A percentile compares a stretch with the other conserved stretches of the same genome.
Evolutionary conservation across 2,329 filamentous ascomycete genomes (phyloP).

Genomic region (Gaeumannomyces sp.): DNA sequence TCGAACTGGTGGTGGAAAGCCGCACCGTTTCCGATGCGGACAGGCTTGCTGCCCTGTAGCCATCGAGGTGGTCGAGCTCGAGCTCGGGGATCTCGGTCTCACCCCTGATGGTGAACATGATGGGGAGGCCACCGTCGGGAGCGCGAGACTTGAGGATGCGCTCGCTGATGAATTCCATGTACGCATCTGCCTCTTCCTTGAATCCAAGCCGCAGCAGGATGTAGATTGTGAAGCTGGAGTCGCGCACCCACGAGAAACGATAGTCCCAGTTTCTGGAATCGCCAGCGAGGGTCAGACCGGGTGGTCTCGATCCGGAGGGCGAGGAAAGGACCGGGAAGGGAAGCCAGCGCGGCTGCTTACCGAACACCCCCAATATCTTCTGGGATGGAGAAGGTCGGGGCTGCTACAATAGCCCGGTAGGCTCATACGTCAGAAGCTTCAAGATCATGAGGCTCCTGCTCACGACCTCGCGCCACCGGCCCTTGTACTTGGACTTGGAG

Average conservation of each 20-base stretch:
- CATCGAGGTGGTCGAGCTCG: conserved; percentile 64
- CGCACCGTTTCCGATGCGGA: conserved; percentile 71
- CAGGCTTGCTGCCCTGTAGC: conserved; percentile 65
- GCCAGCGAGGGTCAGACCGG: conserved; percentile 1
- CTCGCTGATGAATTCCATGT: conserved; percentile 72
- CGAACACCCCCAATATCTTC: conserved; percentile 63
- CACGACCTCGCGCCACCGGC: conserved; percentile 67
- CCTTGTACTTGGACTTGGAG: conserved; percentile 61
- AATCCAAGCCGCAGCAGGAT: conserved; percentile 72
- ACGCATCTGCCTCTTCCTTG: conserved; percentile 67
- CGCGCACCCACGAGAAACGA: conserved; percentile 71
- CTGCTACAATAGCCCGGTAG: conserved; percentile 69
- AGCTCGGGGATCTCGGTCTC: conserved; percentile 67
- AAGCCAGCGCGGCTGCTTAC: conserved; percentile 19
- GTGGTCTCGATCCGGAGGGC: conserved; percentile 2
- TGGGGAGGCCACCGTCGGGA: conserved; percentile 58
- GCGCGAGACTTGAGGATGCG: conserved; percentile 57
- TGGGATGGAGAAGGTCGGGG: conserved; percentile 71
- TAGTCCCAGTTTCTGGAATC: conserved; percentile 59
- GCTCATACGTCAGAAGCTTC: conserved; percentile 72
- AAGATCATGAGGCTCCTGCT: conserved; percentile 65
- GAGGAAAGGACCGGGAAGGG: conserved; percentile 9
- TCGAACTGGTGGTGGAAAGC: conserved; percentile 73
- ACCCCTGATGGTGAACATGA: conserved; percentile 77
- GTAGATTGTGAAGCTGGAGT: conserved; percentile 73